These are phyloP conservation scores for Penicillium waksmanii DNA, from an alignment of 495 filamentous ascomycete genomes.

Conservation along the genomic window DNA sequence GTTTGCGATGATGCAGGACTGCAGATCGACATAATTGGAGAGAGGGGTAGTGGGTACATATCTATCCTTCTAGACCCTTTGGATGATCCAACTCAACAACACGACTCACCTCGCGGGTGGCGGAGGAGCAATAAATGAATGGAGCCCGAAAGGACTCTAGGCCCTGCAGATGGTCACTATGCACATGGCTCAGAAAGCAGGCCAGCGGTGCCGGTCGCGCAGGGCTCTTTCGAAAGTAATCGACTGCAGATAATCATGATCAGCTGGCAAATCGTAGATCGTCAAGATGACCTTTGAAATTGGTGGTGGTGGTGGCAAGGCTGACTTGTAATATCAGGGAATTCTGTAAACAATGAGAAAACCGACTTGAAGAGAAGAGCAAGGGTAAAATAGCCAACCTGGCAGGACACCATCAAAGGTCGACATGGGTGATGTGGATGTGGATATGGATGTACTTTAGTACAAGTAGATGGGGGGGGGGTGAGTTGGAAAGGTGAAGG, in stretches of 20 bases:
- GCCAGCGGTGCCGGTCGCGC: conserved; percentile 67
- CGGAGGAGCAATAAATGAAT: conserved; percentile 88
- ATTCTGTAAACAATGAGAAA: conserved; percentile 31
- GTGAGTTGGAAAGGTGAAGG: not conserved
- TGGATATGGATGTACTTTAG: not conserved
- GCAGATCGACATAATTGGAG: not conserved
- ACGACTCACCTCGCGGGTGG: conserved; percentile 69
- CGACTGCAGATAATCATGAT: conserved; percentile 53
- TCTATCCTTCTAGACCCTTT: not conserved
- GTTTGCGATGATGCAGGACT: not conserved
- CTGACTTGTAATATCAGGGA: conserved; percentile 46
- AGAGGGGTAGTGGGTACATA: not conserved
- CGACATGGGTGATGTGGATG: conserved; percentile 57
- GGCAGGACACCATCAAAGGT: conserved; percentile 76
- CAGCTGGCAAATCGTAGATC: not conserved
- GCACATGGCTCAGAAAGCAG: conserved; percentile 91
- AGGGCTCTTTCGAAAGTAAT: conserved; percentile 74
- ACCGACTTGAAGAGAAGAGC: conserved; percentile 9
- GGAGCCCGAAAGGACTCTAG: conserved; percentile 75
- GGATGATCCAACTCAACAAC: not conserved
- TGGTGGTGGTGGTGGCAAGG: conserved; percentile 1
- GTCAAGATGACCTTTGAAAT: not conserved
- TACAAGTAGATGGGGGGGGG: not conserved
- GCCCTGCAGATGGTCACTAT: conserved; percentile 87
- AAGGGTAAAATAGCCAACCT: conserved; percentile 41